Evolutionary conservation across 495 filamentous ascomycete species (phyloP).

Genomic region (Aspergillus haitiensis): DNA sequence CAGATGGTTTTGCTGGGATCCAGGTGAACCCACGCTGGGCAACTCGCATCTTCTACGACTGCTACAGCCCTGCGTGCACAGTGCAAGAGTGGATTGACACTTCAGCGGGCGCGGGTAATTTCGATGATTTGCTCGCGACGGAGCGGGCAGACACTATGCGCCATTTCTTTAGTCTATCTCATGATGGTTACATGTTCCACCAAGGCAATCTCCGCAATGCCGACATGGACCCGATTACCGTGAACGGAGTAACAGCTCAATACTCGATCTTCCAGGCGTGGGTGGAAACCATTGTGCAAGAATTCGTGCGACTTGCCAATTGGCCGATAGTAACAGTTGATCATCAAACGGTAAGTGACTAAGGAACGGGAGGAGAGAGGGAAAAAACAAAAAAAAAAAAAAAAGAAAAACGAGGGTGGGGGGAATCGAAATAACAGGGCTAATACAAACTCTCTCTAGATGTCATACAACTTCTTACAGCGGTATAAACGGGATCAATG

Average conservation of each 20-base stretch:
- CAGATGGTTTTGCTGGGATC: slow-evolving; percentile 57
- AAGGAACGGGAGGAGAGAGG: background rate
- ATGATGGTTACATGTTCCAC: slow-evolving; percentile 51
- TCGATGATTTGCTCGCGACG: slow-evolving; percentile 47
- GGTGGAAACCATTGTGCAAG: slow-evolving; percentile 58
- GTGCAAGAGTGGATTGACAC: slow-evolving; percentile 61
- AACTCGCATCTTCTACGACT: slow-evolving; percentile 67
- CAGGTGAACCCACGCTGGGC: slow-evolving; percentile 62
- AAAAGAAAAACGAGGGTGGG: background rate
- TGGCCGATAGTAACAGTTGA: slow-evolving; percentile 59
- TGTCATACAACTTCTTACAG: slow-evolving; percentile 50
- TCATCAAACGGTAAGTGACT: slow-evolving; percentile 48
- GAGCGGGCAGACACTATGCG: slow-evolving; percentile 55
- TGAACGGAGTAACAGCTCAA: slow-evolving; percentile 51
- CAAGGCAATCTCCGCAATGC: slow-evolving; percentile 61
- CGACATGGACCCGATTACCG: slow-evolving; percentile 45
- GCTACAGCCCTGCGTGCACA: slow-evolving; percentile 55
- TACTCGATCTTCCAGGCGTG: slow-evolving; percentile 61
- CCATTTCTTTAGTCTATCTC: slow-evolving; percentile 55
- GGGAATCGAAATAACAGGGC: too few species aligned
- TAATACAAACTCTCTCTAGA: slow-evolving; percentile 24
- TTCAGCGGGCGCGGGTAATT: slow-evolving; percentile 51
- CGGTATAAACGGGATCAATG: slow-evolving; percentile 58
- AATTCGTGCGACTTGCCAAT: slow-evolving; percentile 57
- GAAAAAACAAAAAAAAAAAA: background rate